Evolutionary conservation across 2,329 filamentous ascomycete species (phyloP), one percentile per base, ranked within the genome.

Genomic region (Ophiobolus disseminans): DNA sequence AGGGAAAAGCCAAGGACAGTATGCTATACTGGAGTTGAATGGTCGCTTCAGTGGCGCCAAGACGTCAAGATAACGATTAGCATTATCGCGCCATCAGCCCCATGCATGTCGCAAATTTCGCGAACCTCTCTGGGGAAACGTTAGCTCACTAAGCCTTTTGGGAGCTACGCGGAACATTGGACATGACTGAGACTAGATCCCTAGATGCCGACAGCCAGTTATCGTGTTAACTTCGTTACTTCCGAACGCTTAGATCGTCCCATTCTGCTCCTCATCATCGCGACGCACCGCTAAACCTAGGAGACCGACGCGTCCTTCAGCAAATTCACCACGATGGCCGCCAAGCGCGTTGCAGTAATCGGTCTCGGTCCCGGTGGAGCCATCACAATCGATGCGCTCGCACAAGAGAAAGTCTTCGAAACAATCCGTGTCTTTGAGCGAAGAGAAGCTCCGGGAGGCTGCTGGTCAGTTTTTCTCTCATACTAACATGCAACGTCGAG

Each of bases 391-490:
- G 83, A 87, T 72, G 83, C 84, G 4, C 68, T 87, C 22, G 78
- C 76, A 20, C 77, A 83, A 61, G 85, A 87, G 63, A 75, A 82
- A 52, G 63, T 72, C 0, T 87, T 87, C 58, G 80, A 86, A 48
- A 66, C 75, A 2, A 82, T 86, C 45, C 77, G 82, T 5, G 82
- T 87, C 0, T 87, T 87, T 62, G 85, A 87, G 62, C 75, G 84
- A 21, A 78, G 83, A 40, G 81, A 84, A 51, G 77, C 75, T 11
- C 75, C 82, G 1, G 85, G 84, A 40, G 85, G 85, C 14, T 85
- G 81, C 45, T 87, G 84, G 85, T 86, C 65, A 66, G 77, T n/a
- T 17, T 19, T n/a, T 21, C 32, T 10, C n/a, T 37, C 17, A 28
- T 30, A 53, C 19, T 19, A 17, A 36, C 11, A n/a, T n/a, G n/a